These are phyloP conservation scores for Ilyonectria mors-panacis DNA, from an alignment of 2,329 filamentous ascomycete species.

Conservation along the genomic window DNA sequence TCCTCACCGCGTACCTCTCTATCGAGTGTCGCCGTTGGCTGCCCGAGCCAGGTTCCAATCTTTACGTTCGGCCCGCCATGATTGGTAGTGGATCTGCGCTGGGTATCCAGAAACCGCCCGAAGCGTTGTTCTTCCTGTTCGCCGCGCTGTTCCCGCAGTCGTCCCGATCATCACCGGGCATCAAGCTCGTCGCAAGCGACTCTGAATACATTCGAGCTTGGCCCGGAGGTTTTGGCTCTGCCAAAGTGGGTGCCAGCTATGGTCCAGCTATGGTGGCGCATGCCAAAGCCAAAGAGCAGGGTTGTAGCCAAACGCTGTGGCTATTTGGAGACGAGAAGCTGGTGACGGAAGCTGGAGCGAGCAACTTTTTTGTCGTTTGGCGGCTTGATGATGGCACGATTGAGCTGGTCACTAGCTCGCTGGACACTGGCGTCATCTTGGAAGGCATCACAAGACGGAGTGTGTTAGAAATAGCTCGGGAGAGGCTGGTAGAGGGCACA, in stretches of 20 bases:
- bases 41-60: constrained; percentile 69
- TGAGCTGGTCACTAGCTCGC: constrained; percentile 7
- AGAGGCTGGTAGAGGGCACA: not conserved
- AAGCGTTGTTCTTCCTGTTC: constrained; percentile 78
- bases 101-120: constrained; percentile 74
- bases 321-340: constrained; percentile 69
- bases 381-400: constrained; percentile 27
- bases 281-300: constrained; percentile 65
- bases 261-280: constrained; percentile 71
- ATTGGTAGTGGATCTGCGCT: constrained; percentile 74
- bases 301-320: constrained; percentile 75
- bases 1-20: constrained; percentile 72
- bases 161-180: not conserved
- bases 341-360: constrained; percentile 74
- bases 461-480: not conserved
- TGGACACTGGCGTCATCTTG: not conserved
- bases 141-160: constrained; percentile 46
- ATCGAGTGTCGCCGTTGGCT: constrained; percentile 73
- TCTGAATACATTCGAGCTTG: constrained; percentile 28
- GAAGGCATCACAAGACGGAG: constrained; percentile 11
- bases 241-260: constrained; percentile 76
- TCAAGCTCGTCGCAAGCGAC: not conserved
- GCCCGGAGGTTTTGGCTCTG: constrained; percentile 74
- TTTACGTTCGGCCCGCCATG: constrained; percentile 77
- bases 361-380: constrained; percentile 75